Base-by-base conservation (phyloP, 2,329 filamentous ascomycete species). In the Graphilbum ipis-grandicollis region DNA sequence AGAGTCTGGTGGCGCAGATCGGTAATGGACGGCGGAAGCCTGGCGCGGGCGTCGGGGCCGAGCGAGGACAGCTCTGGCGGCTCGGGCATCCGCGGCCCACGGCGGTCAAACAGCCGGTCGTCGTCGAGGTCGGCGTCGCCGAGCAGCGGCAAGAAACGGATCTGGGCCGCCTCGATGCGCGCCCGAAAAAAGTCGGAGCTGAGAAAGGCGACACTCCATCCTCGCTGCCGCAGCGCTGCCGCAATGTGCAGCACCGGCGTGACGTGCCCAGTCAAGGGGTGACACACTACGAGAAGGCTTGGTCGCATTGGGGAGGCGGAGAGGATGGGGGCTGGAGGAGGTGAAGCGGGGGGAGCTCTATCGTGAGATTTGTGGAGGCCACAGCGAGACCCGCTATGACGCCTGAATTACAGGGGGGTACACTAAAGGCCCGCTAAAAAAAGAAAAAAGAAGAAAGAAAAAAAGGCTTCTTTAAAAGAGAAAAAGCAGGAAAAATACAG, bases 191-290 rank as follows among this genome's bases (percentile, higher is more conserved):
- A 47, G 3, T 47, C 53, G 5, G 55, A 51, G 25, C 56, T 53
- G 1, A 59, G 49, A 43, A 57, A 57, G 31, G 46, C 52, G 22
- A 53, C 48, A 3, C 43, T 39, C 52, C 52, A 57, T 29, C 49
- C 51, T 3, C 48, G 50, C 15, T 44, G 33, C 23, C 36, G 41
- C 21, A 60, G 50, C 15, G 45, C 48, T 3, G 41, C 41, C n/a
- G 55, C 51, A 31, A 59, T 51, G 31, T 54, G 52, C 30, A 56
- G 38, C 29, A 55, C 43, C 0, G 56, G 57, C 0, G 51, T 50
- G 17, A 59, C 41, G 39, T 59, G 57, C 8, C 57, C 57, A 8
- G 53, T 54, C 19, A 59, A 46, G 2, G 52, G 46, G 37, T 58
- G 54, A 38, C 51, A 51, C 30, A 51, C 44, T 37, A 59, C 51